These are phyloP conservation scores for Isoetes taiwanensis DNA, from an alignment of 75 land plant species.

Conservation along the genomic window DNA sequence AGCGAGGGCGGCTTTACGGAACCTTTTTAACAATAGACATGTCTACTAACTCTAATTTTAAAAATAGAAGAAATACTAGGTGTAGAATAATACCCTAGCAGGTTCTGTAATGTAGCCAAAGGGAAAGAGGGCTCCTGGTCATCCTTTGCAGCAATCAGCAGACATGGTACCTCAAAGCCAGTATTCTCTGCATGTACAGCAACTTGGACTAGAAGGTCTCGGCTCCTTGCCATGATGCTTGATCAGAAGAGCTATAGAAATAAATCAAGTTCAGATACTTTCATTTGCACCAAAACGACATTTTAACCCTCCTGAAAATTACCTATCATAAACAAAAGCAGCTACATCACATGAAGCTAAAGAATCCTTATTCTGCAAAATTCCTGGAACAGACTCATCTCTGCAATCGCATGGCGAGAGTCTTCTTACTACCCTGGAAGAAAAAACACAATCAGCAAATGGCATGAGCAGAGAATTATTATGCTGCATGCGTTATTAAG, in stretches of 20 bases:
- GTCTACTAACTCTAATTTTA: background rate
- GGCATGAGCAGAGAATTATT: too few species aligned
- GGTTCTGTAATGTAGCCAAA: conserved; percentile 48
- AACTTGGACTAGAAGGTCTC: conserved; percentile 65
- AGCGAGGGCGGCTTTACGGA: background rate
- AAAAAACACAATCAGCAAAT: background rate
- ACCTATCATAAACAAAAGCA: conserved; percentile 94
- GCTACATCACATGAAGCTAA: conserved; percentile 88
- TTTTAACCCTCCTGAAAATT: too few species aligned
- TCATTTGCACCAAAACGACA: too few species aligned
- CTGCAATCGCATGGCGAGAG: conserved; percentile 64
- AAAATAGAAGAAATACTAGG: background rate
- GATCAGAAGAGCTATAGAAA: conserved; percentile 64
- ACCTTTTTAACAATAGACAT: background rate
- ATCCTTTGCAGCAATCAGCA: conserved; percentile 90
- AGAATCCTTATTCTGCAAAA: conserved; percentile 58
- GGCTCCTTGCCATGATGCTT: conserved; percentile 60
- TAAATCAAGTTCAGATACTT: background rate
- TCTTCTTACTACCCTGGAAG: conserved; percentile 56
- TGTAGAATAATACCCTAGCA: conserved; percentile 51
- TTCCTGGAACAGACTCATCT: conserved; percentile 34
- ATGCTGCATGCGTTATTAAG: too few species aligned
- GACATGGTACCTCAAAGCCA: conserved; percentile 93
- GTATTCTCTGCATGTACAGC: conserved; percentile 76
- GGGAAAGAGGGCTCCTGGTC: conserved; percentile 79